These are phyloP conservation scores for Spathaspora boniae DNA, from an alignment of 805 yeast genomes.

Conservation along the genomic window DNA sequence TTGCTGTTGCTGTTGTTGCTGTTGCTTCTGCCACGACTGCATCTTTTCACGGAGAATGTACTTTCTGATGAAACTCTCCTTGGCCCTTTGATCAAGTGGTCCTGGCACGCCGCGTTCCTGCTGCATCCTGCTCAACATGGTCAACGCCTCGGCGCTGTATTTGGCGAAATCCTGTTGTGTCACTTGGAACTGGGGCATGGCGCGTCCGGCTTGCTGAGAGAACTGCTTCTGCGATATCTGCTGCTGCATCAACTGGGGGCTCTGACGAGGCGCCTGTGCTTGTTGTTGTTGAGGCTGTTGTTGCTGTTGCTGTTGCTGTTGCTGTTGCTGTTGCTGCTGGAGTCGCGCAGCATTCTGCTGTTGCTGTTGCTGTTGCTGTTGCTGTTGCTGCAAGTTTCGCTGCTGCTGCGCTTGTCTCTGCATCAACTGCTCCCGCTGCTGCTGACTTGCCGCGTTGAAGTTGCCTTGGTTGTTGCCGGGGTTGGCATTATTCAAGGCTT, in stretches of 20 bases:
- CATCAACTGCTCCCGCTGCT: constrained; percentile 36
- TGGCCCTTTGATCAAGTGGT: constrained; percentile 33
- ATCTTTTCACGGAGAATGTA: constrained; percentile 39
- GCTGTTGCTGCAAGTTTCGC: constrained; percentile 12
- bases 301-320: constrained; percentile 25
- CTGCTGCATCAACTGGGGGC: constrained; percentile 10
- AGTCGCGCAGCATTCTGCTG: constrained; percentile 18
- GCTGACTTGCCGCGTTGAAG: constrained; percentile 18
- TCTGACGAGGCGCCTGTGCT: constrained; percentile 10
- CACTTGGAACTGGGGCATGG: constrained; percentile 31
- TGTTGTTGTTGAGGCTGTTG: constrained; percentile 19
- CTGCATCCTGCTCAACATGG: constrained; percentile 33
- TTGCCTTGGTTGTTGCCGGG: constrained; percentile 12
- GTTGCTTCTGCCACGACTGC: constrained; percentile 26
- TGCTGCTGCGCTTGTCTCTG: constrained; percentile 33
- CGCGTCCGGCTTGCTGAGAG: constrained; percentile 19
- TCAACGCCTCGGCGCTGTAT: constrained; percentile 39
- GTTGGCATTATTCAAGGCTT: constrained; percentile 12
- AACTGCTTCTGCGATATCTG: constrained; percentile 4
- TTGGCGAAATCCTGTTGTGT: constrained; percentile 38
- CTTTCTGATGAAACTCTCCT: constrained; percentile 36
- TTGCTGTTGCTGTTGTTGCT: constrained; percentile 9
- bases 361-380: constrained; percentile 32
- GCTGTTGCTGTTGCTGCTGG: constrained; percentile 26
- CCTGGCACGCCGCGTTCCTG: constrained; percentile 31